Evolutionary conservation across 352 stramenopile genomes (phyloP).

Genomic region (Phytophthora tubulina): DNA sequence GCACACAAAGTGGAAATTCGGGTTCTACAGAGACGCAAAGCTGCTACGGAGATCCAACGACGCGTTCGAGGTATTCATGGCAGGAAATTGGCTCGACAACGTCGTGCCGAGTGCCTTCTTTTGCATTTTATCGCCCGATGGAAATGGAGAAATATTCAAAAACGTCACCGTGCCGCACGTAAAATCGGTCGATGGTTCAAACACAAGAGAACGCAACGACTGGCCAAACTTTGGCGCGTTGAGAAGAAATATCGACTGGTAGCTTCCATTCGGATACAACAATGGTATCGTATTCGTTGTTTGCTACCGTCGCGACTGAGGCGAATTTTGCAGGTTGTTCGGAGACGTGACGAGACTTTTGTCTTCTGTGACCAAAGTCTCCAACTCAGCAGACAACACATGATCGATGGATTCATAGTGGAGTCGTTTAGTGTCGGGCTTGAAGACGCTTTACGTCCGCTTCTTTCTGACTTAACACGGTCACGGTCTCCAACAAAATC

Average conservation of each 20-base stretch:
- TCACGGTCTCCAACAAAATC: conserved; percentile 24
- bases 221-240: conserved; percentile 48
- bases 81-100: conserved; percentile 27
- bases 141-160: conserved; percentile 45
- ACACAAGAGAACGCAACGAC: conserved; percentile 42
- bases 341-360: conserved; percentile 43
- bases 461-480: conserved; percentile 15
- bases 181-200: conserved; percentile 55
- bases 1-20: conserved; percentile 45
- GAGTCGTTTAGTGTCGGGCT: conserved; percentile 37
- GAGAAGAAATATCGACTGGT: conserved; percentile 36
- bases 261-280: conserved; percentile 42
- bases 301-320: conserved; percentile 37
- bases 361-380: conserved; percentile 53
- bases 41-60: conserved; percentile 51
- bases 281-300: conserved; percentile 38
- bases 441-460: conserved; percentile 33
- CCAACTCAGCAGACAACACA: conserved; percentile 50
- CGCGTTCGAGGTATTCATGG: conserved; percentile 41
- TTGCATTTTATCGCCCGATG: conserved; percentile 40
- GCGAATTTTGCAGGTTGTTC: conserved; percentile 18
- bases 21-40: conserved; percentile 33
- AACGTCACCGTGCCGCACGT: conserved; percentile 30
- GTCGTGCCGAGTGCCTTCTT: conserved; percentile 44
- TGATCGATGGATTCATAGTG: conserved; percentile 49